Conservation (phyloP, 1,284 basidiomycete genomes). For the Flammula alnicola region DNA sequence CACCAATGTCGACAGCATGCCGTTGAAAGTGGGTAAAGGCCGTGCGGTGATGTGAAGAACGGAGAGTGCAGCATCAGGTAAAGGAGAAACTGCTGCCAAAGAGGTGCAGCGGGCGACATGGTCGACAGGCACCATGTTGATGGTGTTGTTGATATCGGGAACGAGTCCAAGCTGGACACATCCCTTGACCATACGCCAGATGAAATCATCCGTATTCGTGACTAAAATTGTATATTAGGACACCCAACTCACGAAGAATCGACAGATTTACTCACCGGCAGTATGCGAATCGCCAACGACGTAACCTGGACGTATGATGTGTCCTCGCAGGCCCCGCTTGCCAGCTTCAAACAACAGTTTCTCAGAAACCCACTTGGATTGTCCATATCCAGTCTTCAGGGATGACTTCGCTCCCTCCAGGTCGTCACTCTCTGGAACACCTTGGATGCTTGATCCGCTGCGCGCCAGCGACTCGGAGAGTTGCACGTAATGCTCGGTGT, state of each 20-base stretch:
- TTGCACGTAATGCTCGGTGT: slow-evolving; percentile 89
- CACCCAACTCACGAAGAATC: not conserved
- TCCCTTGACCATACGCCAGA: slow-evolving; percentile 98
- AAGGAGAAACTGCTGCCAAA: slow-evolving; percentile 68
- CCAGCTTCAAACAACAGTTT: slow-evolving; percentile 93
- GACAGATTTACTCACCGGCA: slow-evolving; percentile 69
- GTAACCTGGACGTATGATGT: slow-evolving; percentile 94
- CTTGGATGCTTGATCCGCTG: slow-evolving; percentile 51
- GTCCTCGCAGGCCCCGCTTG: slow-evolving; percentile 83
- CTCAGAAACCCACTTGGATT: slow-evolving; percentile 99
- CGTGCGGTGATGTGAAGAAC: slow-evolving; percentile 91
- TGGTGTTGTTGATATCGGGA: slow-evolving; percentile 97
- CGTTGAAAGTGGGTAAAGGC: slow-evolving; percentile 91
- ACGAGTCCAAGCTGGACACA: slow-evolving; percentile 95
- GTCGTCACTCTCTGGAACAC: slow-evolving; percentile 88
- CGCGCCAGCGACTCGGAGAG: slow-evolving; percentile 76
- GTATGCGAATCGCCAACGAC: slow-evolving; percentile 91
- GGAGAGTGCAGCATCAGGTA: slow-evolving; percentile 54
- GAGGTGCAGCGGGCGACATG: slow-evolving; percentile 89
- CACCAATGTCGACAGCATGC: slow-evolving; percentile 77
- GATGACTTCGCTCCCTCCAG: slow-evolving; percentile 84
- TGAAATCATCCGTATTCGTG: slow-evolving; percentile 99
- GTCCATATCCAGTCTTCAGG: slow-evolving; percentile 93
- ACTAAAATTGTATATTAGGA: slow-evolving; percentile 50
- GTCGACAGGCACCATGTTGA: slow-evolving; percentile 99